Evolutionary conservation across 805 yeast species (phyloP).

Genomic region (Blastobotrys terrestris): DNA sequence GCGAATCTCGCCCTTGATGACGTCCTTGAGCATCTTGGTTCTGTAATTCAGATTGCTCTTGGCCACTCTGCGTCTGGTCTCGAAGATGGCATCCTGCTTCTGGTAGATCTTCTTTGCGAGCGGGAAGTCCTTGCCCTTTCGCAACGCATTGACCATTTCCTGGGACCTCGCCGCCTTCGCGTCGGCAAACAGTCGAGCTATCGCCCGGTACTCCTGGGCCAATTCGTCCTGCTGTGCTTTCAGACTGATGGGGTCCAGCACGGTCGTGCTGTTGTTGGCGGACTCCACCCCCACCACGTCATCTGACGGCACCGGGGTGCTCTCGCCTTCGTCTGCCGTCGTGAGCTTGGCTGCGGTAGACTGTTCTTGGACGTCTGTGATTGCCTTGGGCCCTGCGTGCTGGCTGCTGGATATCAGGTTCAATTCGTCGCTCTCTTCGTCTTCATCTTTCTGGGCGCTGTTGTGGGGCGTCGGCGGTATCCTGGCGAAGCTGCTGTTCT

Average conservation of each 20-base stretch:
- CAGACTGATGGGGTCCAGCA: conserved; percentile 12
- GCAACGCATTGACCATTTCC: conserved; percentile 18
- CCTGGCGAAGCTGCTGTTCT: background rate
- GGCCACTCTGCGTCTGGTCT: conserved; percentile 12
- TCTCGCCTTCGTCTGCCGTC: background rate
- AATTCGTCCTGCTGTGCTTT: conserved; percentile 18
- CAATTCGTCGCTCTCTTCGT: background rate
- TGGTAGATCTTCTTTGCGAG: conserved; percentile 16
- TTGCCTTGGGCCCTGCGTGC: too few species aligned
- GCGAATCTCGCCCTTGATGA: conserved; percentile 20
- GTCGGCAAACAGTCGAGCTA: conserved; percentile 17
- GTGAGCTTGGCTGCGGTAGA: background rate
- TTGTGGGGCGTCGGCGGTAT: background rate
- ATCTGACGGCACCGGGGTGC: background rate
- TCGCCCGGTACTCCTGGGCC: conserved; percentile 18
- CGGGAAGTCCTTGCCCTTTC: conserved; percentile 15
- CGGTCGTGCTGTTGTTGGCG: background rate
- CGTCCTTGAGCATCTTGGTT: conserved; percentile 14
- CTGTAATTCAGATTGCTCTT: conserved; percentile 19
- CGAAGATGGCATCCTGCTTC: conserved; percentile 11
- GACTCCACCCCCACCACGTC: background rate
- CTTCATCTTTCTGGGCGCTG: background rate
- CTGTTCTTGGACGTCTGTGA: too few species aligned
- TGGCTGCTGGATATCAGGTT: background rate
- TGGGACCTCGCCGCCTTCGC: conserved; percentile 17